Evolutionary conservation across 441 rosid genomes (phyloP), one percentile per base, ranked within the genome.

Genomic region (Bruguiera hainesii): DNA sequence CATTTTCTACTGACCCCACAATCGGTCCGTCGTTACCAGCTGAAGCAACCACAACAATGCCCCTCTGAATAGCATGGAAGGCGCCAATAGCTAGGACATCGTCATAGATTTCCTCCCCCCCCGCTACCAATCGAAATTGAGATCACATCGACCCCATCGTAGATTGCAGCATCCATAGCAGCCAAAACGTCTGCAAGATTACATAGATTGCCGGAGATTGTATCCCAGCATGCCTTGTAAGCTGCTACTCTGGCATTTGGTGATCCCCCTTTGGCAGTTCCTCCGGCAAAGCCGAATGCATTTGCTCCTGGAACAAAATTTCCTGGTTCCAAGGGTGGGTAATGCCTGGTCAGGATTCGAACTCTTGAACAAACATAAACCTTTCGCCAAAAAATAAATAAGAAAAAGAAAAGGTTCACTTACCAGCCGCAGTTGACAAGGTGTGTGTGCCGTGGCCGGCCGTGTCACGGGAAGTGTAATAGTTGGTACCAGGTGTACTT

Each of bases 81-180:
- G 84, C 26, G 5, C 81, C 85, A 50, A 84, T 64, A 7, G 80
- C 52, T 20, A 70, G 70, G 25, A 1, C 70, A 67, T 78, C 81
- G 1, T 23, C 29, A 25, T 70, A 46, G 59, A 26, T 26, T 26
- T 55, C 66, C 61, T 11, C 72, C 73, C 0, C 0, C 8, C 0
- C 0, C 74, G 18, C 82, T 80, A 0, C 98, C 98, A 1, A 91
- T 82, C 3, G 96, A 89, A n/a, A 87, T 70, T 15, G 95, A 89
- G 1, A 89, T 81, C 25, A 89, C 83, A 65, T 88, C 79, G 21
- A 85, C 98, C 0, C 98, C 90, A 46, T 89, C 96, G 0, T 72
- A 73, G 18, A 88, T 75, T 1, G 98, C 95, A 35, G 79, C 87
- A 61, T 89, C 91, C 86, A 92, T 84, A 2, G 85, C 96, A 0